Evolutionary conservation across 441 rosid genomes (phyloP).

Genomic region (Viola pubescens): DNA sequence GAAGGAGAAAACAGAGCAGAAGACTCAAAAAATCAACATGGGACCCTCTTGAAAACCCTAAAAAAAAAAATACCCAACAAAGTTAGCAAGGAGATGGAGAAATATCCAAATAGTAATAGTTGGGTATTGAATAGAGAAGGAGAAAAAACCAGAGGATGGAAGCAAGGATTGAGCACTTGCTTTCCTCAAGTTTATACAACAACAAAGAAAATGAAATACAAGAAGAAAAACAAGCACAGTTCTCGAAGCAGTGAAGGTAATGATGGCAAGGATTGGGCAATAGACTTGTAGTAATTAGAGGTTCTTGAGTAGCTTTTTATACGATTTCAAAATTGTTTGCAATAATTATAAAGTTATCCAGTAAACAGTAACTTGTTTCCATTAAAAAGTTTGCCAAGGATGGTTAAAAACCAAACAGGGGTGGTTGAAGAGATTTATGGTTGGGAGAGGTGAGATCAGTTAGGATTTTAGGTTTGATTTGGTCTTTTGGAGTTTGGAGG

Average conservation of each 20-base stretch:
- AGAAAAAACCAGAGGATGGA: not conserved
- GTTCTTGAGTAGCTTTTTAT: conserved; percentile 12
- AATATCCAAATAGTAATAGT: not conserved
- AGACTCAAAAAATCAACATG: conserved; percentile 6
- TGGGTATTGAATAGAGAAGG: not conserved
- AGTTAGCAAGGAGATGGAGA: not conserved
- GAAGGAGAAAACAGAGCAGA: not conserved
- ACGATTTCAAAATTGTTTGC: conserved; percentile 4
- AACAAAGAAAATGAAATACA: conserved; percentile 19
- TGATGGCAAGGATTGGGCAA: conserved; percentile 20
- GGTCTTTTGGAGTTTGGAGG: not conserved
- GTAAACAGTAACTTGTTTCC: not conserved
- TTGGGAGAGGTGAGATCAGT: conserved; percentile 9
- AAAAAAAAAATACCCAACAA: not conserved
- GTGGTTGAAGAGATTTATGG: conserved; percentile 26
- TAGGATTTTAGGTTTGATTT: conserved; percentile 10
- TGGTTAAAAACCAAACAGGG: conserved; percentile 7
- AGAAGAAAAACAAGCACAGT: conserved; percentile 25
- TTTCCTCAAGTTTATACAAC: conserved; percentile 26
- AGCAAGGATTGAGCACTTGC: conserved; percentile 9
- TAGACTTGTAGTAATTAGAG: conserved; percentile 11
- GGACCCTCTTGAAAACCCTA: conserved; percentile 7
- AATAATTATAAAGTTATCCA: not conserved
- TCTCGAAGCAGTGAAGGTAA: conserved; percentile 31
- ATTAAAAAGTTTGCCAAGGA: conserved; percentile 5